Evolutionary conservation across 2,329 filamentous ascomycete genomes (phyloP), one percentile per base, ranked within the genome.

Genomic region (Bipolaris gigantea): DNA sequence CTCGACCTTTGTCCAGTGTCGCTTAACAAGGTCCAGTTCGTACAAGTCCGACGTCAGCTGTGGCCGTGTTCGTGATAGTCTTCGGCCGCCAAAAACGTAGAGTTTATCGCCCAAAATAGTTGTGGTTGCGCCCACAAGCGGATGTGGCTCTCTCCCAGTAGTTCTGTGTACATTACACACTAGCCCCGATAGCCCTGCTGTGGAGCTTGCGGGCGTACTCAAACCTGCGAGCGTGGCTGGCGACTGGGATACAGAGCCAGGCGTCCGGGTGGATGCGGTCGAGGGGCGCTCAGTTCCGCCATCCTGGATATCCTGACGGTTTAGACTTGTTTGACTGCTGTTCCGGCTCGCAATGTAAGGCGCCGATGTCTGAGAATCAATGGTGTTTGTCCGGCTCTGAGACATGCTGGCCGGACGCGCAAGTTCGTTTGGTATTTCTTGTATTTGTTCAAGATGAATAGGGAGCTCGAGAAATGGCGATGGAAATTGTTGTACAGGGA

Each of bases 81-180:
- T 86, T 48, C 93, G 84, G 7, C 94, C 94, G 42, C 94, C 94
- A 78, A 97, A 99, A 3, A 97, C 92, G 73, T 96, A 99, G 19
- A 99, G 81, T 74, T 95, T 97, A 75, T 99, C 94, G 25, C 93
- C 94, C 1, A 99, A 76, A 43, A 97, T 90, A 0, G 94, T 97
- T 0, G 94, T 97, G 0, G 94, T 97, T 5, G 94, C 93, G 30
- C 94, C 94, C 0, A 99, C 94, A 2, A 97, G 80, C 2, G 94
- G 89, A 67, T 90, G 91, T 2, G 94, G 94, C 70, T 97, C 92
- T 57, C 87, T 86, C 33, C 94, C 94, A 0, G 93, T 97, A 1
- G 94, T 97, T 60, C 92, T 79, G 63, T 87, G 83, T 21, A 88
- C 84, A 71, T 87, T 88, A 70, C 86, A 89, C 7, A 88, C 85